phyloP scores from a whole-genome alignment of 768 basidiomycete genomes.

The Hygrophorus russula region DNA sequence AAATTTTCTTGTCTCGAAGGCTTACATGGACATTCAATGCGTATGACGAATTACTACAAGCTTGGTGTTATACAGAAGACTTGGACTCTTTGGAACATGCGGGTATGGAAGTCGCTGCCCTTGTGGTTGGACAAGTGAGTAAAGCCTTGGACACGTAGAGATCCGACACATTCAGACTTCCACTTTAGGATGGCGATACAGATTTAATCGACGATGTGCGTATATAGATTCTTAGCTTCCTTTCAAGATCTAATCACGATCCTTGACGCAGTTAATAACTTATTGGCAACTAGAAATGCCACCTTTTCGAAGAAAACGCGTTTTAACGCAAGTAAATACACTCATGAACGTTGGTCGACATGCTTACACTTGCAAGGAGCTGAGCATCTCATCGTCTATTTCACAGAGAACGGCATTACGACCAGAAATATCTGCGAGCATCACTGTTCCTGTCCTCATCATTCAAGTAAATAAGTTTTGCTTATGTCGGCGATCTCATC shows the following conservation, averaged over 20 bases:
- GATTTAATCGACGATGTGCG: slow-evolving; percentile 60
- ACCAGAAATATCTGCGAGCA: slow-evolving; percentile 32
- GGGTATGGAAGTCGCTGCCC: slow-evolving; percentile 43
- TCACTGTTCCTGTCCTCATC: slow-evolving; percentile 56
- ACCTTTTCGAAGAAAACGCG: slow-evolving; percentile 39
- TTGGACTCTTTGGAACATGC: slow-evolving; percentile 58
- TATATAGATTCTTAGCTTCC: slow-evolving; percentile 1
- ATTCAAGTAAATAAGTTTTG: slow-evolving; percentile 41
- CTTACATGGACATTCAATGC: slow-evolving; percentile 47
- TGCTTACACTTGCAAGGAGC: not conserved
- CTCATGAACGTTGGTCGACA: slow-evolving; percentile 43
- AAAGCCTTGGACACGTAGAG: slow-evolving; percentile 1
- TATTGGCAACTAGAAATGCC: slow-evolving; percentile 52
- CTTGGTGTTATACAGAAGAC: slow-evolving; percentile 58
- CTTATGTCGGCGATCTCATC: not conserved
- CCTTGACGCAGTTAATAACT: slow-evolving; percentile 39
- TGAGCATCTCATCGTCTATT: not conserved
- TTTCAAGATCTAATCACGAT: not conserved
- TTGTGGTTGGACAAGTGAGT: slow-evolving; percentile 48
- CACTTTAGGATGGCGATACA: slow-evolving; percentile 32
- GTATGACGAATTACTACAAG: slow-evolving; percentile 50
- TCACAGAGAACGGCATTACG: slow-evolving; percentile 45
- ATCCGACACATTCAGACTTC: not conserved
- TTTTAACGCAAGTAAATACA: slow-evolving; percentile 43
- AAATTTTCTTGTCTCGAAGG: slow-evolving; percentile 21